Evolutionary conservation across 148 eudicot genomes (phyloP).

Genomic region (Rhododendron molle): DNA sequence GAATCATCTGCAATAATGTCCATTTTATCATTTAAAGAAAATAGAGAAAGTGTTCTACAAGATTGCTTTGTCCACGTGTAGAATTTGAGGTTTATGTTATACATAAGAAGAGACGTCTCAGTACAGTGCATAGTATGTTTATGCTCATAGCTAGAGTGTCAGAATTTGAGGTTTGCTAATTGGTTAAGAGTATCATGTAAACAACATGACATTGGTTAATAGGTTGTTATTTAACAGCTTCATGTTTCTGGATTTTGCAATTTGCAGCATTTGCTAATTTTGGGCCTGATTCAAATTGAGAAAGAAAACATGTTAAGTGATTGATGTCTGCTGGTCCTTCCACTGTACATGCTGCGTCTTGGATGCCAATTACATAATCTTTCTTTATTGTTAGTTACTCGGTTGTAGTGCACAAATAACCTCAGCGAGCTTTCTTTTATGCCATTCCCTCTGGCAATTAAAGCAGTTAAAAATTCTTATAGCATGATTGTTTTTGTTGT

Average conservation of each 20-base stretch:
- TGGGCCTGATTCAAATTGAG: not conserved
- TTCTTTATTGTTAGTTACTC: not conserved
- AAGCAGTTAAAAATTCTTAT: not conserved
- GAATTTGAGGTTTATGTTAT: not conserved
- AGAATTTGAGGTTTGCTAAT: not conserved
- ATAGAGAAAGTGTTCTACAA: not conserved
- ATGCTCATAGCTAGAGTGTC: not conserved
- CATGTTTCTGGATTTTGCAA: not conserved
- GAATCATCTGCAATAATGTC: not conserved
- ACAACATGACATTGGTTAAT: not conserved
- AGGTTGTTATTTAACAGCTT: not conserved
- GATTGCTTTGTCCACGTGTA: not conserved
- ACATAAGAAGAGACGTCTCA: not conserved
- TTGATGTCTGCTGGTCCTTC: not conserved
- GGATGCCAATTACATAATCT: not conserved
- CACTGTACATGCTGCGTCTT: not conserved
- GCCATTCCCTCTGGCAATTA: not conserved
- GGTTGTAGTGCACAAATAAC: not conserved
- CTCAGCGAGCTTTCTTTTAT: not conserved
- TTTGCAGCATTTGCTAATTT: not conserved
- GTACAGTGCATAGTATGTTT: not conserved
- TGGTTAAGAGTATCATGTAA: not conserved
- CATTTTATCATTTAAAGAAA: not conserved
- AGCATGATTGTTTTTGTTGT: not conserved
- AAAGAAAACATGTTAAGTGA: not conserved